Evolutionary conservation across 2,329 filamentous ascomycete species (phyloP).

Genomic region (Gnomoniopsis sp.): DNA sequence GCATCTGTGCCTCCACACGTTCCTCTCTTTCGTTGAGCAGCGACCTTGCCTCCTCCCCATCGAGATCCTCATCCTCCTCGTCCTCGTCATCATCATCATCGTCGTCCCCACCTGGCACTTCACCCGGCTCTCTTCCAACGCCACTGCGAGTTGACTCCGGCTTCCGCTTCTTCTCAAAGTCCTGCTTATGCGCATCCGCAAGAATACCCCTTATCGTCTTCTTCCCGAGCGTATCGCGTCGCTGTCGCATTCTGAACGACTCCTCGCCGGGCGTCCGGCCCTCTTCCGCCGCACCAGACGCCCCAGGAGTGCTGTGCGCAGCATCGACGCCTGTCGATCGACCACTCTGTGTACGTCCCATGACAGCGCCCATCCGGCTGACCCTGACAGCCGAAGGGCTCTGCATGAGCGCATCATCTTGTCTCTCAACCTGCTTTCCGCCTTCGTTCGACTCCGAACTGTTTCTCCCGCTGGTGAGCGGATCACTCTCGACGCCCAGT

Average conservation of each 20-base stretch:
- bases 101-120: conserved; percentile 20
- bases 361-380: conserved; percentile 7
- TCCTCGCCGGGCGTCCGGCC: conserved; percentile 10
- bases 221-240: conserved; percentile 31
- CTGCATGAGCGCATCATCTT: conserved; percentile 2
- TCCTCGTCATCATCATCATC: conserved; percentile 25
- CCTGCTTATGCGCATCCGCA: conserved; percentile 80
- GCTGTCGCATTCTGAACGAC: conserved; percentile 24
- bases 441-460: conserved; percentile 32
- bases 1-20: conserved; percentile 25
- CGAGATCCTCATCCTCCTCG: conserved; percentile 30
- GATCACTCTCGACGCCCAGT: conserved; percentile 34
- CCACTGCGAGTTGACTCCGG: conserved; percentile 20
- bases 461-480: conserved; percentile 23
- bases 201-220: conserved; percentile 60
- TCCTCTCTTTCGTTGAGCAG: conserved; percentile 26
- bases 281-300: conserved; percentile 16
- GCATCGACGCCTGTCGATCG: conserved; percentile 22
- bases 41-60: conserved; percentile 31
- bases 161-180: conserved; percentile 77
- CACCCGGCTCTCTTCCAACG: conserved; percentile 19
- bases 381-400: conserved; percentile 15
- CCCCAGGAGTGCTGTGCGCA: conserved; percentile 15
- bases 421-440: conserved; percentile 3
- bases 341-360: conserved; percentile 12